Evolutionary conservation across 768 basidiomycete species (phyloP), one percentile per base, ranked within the genome.

Genomic region (Inosperma sp.): DNA sequence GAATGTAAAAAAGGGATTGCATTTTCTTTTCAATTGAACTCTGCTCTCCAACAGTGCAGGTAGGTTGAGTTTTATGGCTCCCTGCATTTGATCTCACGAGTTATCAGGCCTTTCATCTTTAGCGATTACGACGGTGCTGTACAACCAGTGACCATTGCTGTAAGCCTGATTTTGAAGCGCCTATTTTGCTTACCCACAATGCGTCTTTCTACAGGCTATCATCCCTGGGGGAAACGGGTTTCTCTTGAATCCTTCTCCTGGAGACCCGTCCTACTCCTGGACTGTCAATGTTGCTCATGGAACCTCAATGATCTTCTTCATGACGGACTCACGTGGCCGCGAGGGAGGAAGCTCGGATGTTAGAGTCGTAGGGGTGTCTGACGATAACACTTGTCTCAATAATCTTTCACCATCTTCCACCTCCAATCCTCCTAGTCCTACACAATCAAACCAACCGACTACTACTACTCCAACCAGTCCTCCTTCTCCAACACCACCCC

Each of bases 331-430:
- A 9, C 51, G 57, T 41, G 77, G 78, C 9, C 65, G 71, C 37
- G 70, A 73, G 49, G 86, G 86, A 42, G 86, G 86, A 16, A 73
- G 73, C 50, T 81, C 82, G n/a, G 74, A 80, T 55, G 52, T 80
- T n/a, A 57, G 62, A 53, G 62, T 56, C 5, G 81, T 87, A 14
- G 70, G 71, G 7, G 62, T 61, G 25, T 77, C 81, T 2, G 72
- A 72, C 52, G 72, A 80, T 46, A 60, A 52, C 19, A 71, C 71
- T 16, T 88, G 86, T 58, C 63, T 88, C 19, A 74, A 74, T 56
- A 57, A 60, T 22, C 60, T 54, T 30, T 84, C 82, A 0, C 82
- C 82, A 2, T 74, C 79, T 10, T 78, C 80, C 4, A 83, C 74
- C 8, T 21, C 56, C 12, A 48, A 47, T 44, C 49, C 61, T 23